A percentile compares a stretch with the other conserved stretches of the same genome.
Evolutionary conservation across 192 early-diverging fungal genomes (phyloP).

Genomic region (Ambispora gerdemannii): DNA sequence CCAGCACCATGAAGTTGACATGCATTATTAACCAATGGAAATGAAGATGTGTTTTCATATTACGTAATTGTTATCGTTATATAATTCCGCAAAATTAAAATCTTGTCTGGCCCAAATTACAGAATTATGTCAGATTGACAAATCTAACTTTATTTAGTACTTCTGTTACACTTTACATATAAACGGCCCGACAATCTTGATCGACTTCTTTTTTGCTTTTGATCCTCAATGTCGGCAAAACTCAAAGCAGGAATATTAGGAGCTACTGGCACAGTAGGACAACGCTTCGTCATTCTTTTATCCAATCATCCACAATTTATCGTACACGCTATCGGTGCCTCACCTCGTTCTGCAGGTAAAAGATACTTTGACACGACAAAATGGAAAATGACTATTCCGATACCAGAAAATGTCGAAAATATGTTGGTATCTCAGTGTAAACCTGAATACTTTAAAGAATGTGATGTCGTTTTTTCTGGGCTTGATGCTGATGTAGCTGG

Average conservation of each 20-base stretch:
- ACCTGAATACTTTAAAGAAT: slow-evolving; percentile 67
- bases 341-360: slow-evolving; percentile 85
- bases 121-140: too few species aligned
- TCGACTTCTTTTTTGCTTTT: too few species aligned
- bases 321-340: slow-evolving; percentile 88
- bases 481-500: slow-evolving; percentile 92
- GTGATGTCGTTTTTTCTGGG: slow-evolving; percentile 93
- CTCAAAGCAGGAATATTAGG: slow-evolving; percentile 87
- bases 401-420: slow-evolving; percentile 59
- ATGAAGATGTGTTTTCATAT: too few species aligned
- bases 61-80: too few species aligned
- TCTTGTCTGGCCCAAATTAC: too few species aligned
- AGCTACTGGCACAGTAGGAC: slow-evolving; percentile 97
- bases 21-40: too few species aligned
- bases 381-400: slow-evolving; percentile 85
- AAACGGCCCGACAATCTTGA: too few species aligned
- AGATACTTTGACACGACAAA: slow-evolving; percentile 71
- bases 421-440: slow-evolving; percentile 70
- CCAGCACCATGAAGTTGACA: too few species aligned
- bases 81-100: too few species aligned
- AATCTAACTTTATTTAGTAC: too few species aligned
- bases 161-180: too few species aligned
- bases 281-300: slow-evolving; percentile 92
- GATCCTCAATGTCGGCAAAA: too few species aligned
- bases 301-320: slow-evolving; percentile 81